A percentile compares a stretch with the other conserved stretches of the same genome.
Evolutionary conservation across 2,329 filamentous ascomycete genomes (phyloP).

Genomic region (Trichoderma koningii): DNA sequence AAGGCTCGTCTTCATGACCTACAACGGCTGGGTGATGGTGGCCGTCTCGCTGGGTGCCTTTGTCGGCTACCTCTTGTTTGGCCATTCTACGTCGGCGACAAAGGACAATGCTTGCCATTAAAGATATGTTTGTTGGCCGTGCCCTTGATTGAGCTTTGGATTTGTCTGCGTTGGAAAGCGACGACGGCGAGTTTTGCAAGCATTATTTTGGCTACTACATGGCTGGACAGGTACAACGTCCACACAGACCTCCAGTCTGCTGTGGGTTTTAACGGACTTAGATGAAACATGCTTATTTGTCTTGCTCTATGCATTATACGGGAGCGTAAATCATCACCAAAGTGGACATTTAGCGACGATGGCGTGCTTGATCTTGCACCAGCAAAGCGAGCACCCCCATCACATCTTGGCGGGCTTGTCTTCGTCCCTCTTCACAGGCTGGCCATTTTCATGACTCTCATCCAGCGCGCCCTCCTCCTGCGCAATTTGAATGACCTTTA

Average conservation of each 20-base stretch:
- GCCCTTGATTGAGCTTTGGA: background rate
- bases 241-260: background rate
- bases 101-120: slow-evolving; percentile 93
- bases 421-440: slow-evolving; percentile 34
- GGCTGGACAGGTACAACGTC: background rate
- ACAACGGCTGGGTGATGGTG: slow-evolving; percentile 97
- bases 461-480: slow-evolving; percentile 51
- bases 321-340: background rate
- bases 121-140: slow-evolving; percentile 29
- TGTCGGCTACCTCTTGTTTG: slow-evolving; percentile 82
- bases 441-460: slow-evolving; percentile 5
- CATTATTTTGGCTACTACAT: background rate
- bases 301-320: slow-evolving; percentile 1
- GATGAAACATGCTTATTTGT: background rate
- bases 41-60: slow-evolving; percentile 87
- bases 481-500: slow-evolving; percentile 51
- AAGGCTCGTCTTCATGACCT: slow-evolving; percentile 99
- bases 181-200: background rate
- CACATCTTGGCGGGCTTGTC: slow-evolving; percentile 41
- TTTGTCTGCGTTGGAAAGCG: background rate
- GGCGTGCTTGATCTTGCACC: background rate
- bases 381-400: background rate
- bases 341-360: background rate
- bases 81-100: slow-evolving; percentile 66
- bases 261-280: background rate